phyloP scores from a whole-genome alignment of 495 filamentous ascomycete species.

The Trypethelium eluteriae region DNA sequence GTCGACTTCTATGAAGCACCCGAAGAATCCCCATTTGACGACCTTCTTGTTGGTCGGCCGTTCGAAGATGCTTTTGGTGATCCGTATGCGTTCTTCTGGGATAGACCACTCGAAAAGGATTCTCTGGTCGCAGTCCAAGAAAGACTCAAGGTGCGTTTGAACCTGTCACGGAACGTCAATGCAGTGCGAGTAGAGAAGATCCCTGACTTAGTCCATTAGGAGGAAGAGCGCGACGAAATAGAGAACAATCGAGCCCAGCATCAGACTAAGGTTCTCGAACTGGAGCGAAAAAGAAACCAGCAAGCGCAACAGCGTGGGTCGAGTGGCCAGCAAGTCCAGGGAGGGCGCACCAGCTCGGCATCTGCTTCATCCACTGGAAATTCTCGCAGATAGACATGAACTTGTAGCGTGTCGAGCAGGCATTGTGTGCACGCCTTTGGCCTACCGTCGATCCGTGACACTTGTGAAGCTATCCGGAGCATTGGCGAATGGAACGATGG shows the following conservation, averaged over 20 bases:
- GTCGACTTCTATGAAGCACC: background rate
- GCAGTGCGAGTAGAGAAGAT: background rate
- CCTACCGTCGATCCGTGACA: background rate
- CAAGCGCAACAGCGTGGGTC: background rate
- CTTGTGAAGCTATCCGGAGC: background rate
- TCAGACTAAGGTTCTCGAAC: background rate
- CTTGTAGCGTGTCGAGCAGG: background rate
- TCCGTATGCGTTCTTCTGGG: background rate
- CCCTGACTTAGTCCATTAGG: background rate
- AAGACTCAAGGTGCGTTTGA: background rate
- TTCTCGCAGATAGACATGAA: background rate
- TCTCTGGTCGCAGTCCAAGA: background rate
- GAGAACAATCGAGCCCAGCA: background rate
- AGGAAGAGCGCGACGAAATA: background rate
- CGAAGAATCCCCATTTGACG: background rate
- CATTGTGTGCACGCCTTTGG: background rate
- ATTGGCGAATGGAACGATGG: background rate
- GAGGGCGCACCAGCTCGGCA: background rate
- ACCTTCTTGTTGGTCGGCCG: background rate
- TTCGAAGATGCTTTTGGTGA: background rate
- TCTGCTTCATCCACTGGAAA: background rate
- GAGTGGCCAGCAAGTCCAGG: background rate
- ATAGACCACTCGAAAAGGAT: background rate
- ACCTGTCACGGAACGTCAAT: background rate
- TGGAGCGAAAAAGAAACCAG: background rate